These are phyloP conservation scores for Iberis pinnata DNA, from an alignment of 345 rosid species.

Conservation along the genomic window DNA sequence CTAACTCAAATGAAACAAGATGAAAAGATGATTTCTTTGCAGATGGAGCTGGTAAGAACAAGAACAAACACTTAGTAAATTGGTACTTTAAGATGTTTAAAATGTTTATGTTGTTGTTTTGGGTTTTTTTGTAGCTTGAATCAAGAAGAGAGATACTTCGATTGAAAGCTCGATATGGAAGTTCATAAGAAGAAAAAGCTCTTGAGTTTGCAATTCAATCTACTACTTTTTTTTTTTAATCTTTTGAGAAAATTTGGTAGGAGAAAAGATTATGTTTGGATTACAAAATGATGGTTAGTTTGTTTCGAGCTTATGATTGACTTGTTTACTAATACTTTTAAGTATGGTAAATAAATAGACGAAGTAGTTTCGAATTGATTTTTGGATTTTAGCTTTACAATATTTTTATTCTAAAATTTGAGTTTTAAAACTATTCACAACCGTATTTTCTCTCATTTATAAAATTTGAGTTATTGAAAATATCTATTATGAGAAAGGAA, in stretches of 20 bases:
- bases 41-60: conserved; percentile 55
- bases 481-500: too few species aligned
- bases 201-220: background rate
- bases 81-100: background rate
- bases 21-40: conserved; percentile 32
- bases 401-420: too few species aligned
- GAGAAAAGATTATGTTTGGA: too few species aligned
- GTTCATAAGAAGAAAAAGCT: conserved; percentile 6
- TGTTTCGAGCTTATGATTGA: too few species aligned
- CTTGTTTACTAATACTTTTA: background rate
- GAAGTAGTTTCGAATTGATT: too few species aligned
- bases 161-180: conserved; percentile 27
- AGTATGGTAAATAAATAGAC: too few species aligned
- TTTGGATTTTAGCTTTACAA: too few species aligned
- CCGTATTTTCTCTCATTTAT: too few species aligned
- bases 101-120: background rate
- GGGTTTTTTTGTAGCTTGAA: conserved; percentile 32
- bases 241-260: background rate
- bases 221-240: background rate
- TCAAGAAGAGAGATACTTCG: conserved; percentile 37
- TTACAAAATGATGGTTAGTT: too few species aligned
- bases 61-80: background rate
- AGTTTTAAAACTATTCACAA: too few species aligned
- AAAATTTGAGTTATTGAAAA: too few species aligned
- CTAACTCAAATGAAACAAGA: conserved; percentile 35